Evolutionary conservation across 768 basidiomycete genomes (phyloP), one percentile per base, ranked within the genome.

Genomic region (Paxillus rubicundulus): DNA sequence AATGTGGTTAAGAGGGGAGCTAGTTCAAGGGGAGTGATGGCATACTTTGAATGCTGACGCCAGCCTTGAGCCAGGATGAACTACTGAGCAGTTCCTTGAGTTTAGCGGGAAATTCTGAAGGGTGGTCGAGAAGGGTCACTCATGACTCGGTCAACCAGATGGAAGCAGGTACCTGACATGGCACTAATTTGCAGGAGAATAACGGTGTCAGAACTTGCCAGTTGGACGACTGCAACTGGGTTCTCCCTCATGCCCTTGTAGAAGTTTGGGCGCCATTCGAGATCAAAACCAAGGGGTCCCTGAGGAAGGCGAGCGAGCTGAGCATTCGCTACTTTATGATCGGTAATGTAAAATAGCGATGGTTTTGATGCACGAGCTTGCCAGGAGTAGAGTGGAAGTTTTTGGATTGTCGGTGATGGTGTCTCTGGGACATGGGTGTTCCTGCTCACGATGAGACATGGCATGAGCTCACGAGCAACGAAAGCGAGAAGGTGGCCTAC

Each of bases 251-350:
- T 62, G 17, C 84, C 82, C 61, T 80, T 83, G 42, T 58, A 55
- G 59, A 70, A 82, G 17, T 61, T 80, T 0, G 90, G 90, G 54
- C 77, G 82, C 89, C 90, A 92, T 68, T 92, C 90, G 34, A 89
- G 73, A 62, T 92, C 90, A 56, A 92, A 83, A 24, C 90, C 90
- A 45, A 80, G 38, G 13, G 63, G 64, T 3, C 69, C 70, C 21
- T 38, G 51, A 7, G 61, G 59, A n/a, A 70, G 44, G 6, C 17
- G 4, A 34, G 58, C 49, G 27, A 70, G 61, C 13, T 39, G 43
- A 14, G 20, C 20, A 18, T 70, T 52, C 38, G 70, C 70, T 4
- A 49, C 48, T 30, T 40, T 20, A 52, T 81, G 70, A 21, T 74
- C 61, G 16, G 70, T 72, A 27, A 58, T 40, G 52, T 75, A 72